Evolutionary conservation across 148 eudicot genomes (phyloP), one percentile per base, ranked within the genome.

Genomic region (Talinum fruticosum): DNA sequence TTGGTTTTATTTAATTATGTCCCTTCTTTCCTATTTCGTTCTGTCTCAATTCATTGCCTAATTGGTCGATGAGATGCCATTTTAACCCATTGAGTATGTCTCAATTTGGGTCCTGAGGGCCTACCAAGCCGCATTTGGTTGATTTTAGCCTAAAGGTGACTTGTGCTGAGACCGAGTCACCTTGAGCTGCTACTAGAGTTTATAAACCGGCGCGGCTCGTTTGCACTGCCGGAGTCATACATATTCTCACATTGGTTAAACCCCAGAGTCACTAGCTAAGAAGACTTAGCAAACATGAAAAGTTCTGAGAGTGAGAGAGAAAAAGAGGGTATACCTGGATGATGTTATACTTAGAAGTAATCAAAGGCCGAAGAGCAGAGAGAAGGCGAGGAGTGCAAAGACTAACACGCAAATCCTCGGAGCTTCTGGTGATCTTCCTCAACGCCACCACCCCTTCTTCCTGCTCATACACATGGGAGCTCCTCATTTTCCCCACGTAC

Each of bases 351-450:
- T 85, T 88, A 3, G 98, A 95, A 32, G 76, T 16, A 73, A 90
- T 87, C 51, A 89, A 73, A 5, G 89, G 78, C 15, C 89, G 86
- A 30, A 95, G 84, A 28, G 88, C 83, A 10, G 87, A 84, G 19
- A 95, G 85, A 8, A 95, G 10, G 10, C 89, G 73, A 1, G 93
- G 87, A 38, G 91, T 88, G 71, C 98, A 95, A 18, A 95, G 80
- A 6, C 54, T 41, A 10, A 76, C 66, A n/a, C 94, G 89, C 18
- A 86, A 76, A 10, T 85, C 90, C 71, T 86, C 93, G 13, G 84
- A 75, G 51, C 89, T 88, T 72, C 87, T 81, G 4, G 98, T 92
- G 29, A 79, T 74, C 76, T 82, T 92, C 78, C 98, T 84, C 15
- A 94, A 79, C n/a, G 82, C 77, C 13, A 80, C 26, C 69, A 87